phyloP scores from a whole-genome alignment of 2,329 filamentous ascomycete genomes.

The Harringtonia lauricola region DNA sequence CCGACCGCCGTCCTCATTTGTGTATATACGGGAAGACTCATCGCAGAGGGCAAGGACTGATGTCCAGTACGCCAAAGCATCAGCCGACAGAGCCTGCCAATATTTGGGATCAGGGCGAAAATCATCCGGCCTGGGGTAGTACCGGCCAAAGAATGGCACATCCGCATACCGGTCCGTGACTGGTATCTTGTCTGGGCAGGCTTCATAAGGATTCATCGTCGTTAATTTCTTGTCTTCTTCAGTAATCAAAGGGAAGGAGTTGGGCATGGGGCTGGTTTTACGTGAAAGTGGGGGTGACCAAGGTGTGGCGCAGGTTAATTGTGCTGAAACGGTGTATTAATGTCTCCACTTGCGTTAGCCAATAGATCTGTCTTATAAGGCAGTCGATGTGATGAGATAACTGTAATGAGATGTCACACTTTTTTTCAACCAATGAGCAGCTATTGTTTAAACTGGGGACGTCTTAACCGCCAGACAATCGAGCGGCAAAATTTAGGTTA shows the following conservation, averaged over 20 bases:
- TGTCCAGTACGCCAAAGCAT: constrained; percentile 20
- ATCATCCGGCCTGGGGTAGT: constrained; percentile 16
- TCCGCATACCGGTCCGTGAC: constrained; percentile 18
- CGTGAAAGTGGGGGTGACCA: no score
- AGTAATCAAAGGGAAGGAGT: neutral
- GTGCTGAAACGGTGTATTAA: no score
- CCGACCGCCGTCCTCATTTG: constrained; percentile 21
- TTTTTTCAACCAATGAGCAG: no score
- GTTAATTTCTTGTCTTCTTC: neutral
- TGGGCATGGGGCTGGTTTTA: neutral
- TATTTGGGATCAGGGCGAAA: constrained; percentile 17
- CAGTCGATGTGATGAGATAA: no score
- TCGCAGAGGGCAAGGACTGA: constrained; percentile 21
- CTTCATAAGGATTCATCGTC: constrained; percentile 14
- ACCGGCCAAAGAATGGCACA: constrained; percentile 21
- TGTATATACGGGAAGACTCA: constrained; percentile 19
- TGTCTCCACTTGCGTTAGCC: no score
- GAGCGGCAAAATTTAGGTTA: no score
- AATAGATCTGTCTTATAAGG: no score
- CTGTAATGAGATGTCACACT: no score
- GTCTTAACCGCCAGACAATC: no score
- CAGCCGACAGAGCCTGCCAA: constrained; percentile 14
- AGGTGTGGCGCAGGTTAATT: no score
- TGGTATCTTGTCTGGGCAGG: constrained; percentile 20
- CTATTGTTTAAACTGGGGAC: no score